A percentile compares a stretch with the other conserved stretches of the same genome.
Evolutionary conservation across 179 eudicot species (phyloP).

Genomic region (Silene noctiflora): DNA sequence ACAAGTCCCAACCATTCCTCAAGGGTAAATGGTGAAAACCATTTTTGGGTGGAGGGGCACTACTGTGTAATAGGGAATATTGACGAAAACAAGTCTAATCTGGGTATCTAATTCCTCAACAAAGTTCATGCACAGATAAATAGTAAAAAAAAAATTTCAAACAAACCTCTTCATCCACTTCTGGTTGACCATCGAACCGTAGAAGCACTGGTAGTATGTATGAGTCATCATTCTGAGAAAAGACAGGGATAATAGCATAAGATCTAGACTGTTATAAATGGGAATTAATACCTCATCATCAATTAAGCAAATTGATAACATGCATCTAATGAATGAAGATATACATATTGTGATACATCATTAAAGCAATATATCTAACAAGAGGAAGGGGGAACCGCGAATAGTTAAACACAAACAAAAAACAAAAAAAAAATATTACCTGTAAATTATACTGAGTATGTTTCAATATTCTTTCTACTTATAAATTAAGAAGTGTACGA

Average conservation of each 20-base stretch:
- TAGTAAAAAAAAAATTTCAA: not conserved
- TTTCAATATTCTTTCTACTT: not conserved
- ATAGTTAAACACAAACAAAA: not conserved
- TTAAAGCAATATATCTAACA: not conserved
- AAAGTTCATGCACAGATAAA: conserved; percentile 9
- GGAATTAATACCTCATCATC: conserved; percentile 12
- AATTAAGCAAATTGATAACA: not conserved
- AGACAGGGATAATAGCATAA: conserved; percentile 15
- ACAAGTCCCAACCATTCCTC: not conserved
- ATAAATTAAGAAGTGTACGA: not conserved
- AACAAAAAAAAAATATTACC: not conserved
- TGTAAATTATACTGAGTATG: not conserved
- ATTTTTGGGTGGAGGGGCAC: not conserved
- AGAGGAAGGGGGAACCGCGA: not conserved
- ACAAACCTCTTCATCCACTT: conserved; percentile 90
- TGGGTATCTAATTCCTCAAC: not conserved
- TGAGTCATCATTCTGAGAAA: conserved; percentile 74
- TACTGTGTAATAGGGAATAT: not conserved
- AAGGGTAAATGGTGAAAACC: not conserved
- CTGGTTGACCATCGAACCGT: conserved; percentile 92
- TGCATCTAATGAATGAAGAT: not conserved
- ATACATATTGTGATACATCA: not conserved
- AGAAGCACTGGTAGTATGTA: conserved; percentile 89
- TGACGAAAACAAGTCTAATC: conserved; percentile 4
- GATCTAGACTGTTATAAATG: not conserved